phyloP scores from a whole-genome alignment of 2,329 filamentous ascomycete species.

The Acephala macrosclerotiorum region DNA sequence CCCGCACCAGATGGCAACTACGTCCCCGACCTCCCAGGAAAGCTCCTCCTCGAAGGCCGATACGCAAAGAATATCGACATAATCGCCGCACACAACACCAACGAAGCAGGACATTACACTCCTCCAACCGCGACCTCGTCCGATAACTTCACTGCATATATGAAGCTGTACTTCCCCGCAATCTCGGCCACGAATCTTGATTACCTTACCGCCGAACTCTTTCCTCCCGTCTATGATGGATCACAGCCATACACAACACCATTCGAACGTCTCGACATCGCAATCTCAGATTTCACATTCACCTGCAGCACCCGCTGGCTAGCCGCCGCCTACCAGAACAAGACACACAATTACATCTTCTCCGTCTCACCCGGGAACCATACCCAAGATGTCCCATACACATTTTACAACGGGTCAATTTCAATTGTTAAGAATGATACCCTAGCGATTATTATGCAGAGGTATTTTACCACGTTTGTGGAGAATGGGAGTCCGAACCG shows the following conservation, averaged over 20 bases:
- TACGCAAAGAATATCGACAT: neutral
- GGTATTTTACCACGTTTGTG: conserved; percentile 46
- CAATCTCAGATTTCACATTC: conserved; percentile 53
- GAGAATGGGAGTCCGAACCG: conserved; percentile 42
- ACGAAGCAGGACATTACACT: conserved; percentile 2
- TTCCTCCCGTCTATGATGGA: conserved; percentile 55
- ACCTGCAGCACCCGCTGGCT: conserved; percentile 60
- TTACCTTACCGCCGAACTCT: conserved; percentile 53
- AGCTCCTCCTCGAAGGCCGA: conserved; percentile 44
- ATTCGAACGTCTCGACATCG: conserved; percentile 49
- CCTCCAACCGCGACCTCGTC: neutral
- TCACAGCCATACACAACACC: conserved; percentile 52
- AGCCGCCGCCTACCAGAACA: conserved; percentile 51
- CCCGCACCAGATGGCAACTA: conserved; percentile 58
- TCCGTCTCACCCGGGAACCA: conserved; percentile 59
- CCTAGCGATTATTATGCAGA: conserved; percentile 44
- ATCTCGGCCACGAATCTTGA: conserved; percentile 31
- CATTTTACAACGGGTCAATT: conserved; percentile 53
- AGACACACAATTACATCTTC: conserved; percentile 59
- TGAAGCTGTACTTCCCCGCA: conserved; percentile 1
- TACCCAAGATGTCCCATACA: conserved; percentile 57
- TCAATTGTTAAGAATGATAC: conserved; percentile 23
- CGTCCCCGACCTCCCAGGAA: conserved; percentile 53
- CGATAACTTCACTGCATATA: neutral
- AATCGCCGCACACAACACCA: conserved; percentile 7